Conservation (phyloP, 78 protist species). For the Creolimax fragrantissima region DNA sequence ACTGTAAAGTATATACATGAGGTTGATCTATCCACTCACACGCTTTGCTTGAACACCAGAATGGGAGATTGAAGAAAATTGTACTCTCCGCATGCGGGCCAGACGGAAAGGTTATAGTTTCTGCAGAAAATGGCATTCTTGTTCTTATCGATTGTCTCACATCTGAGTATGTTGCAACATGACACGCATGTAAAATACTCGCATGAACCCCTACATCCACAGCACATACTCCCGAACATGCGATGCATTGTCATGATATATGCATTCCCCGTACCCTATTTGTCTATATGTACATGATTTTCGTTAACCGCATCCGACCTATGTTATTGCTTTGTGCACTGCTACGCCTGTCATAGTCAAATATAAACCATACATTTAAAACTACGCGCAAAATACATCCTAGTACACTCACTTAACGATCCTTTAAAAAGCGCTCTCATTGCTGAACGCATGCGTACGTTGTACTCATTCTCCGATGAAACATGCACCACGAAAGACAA, state of each 20-base stretch:
- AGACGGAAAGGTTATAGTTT: neutral
- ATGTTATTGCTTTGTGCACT: neutral
- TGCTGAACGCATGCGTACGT: too few relatives aligned
- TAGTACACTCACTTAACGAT: neutral
- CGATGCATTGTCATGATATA: neutral
- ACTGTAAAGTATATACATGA: too few relatives aligned
- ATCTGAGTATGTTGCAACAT: too few relatives aligned
- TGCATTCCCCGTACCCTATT: neutral
- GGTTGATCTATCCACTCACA: neutral
- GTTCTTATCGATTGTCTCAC: neutral
- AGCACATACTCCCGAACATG: neutral
- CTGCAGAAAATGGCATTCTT: neutral
- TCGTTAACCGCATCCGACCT: too few relatives aligned
- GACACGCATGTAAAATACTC: too few relatives aligned
- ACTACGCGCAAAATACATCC: neutral
- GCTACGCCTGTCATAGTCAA: neutral
- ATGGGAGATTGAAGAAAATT: neutral
- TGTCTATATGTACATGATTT: neutral
- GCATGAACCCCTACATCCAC: too few relatives aligned
- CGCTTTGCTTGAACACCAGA: neutral
- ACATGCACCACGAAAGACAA: too few relatives aligned
- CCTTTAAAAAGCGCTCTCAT: neutral
- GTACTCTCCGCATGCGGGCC: neutral
- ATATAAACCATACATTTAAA: neutral
- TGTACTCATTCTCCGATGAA: too few relatives aligned